Evolutionary conservation across 2,329 filamentous ascomycete genomes (phyloP).

Genomic region (Colletotrichum tofieldiae): DNA sequence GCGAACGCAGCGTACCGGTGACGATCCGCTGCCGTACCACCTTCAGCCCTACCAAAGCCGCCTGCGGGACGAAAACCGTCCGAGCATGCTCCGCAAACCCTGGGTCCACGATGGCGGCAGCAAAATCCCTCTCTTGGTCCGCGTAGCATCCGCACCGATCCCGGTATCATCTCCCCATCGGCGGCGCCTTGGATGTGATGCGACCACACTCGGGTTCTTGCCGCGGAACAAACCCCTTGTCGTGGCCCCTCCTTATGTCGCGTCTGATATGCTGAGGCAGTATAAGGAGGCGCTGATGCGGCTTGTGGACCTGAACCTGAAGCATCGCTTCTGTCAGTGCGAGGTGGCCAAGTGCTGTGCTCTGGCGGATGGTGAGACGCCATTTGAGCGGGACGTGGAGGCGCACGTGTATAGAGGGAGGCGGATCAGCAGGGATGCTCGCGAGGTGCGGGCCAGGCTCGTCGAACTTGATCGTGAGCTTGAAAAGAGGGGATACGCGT

Average conservation of each 20-base stretch:
- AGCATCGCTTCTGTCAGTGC: background rate
- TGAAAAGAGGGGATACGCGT: background rate
- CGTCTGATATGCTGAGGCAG: background rate
- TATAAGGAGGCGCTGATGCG: background rate
- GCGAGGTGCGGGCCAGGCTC: background rate
- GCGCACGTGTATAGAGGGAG: background rate
- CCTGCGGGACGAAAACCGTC: too few relatives aligned
- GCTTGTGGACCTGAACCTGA: background rate
- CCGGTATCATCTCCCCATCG: background rate
- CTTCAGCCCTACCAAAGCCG: too few relatives aligned
- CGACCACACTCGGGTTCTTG: background rate
- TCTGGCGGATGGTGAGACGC: background rate
- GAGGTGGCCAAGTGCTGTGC: background rate
- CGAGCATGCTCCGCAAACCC: background rate
- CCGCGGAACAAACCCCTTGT: background rate
- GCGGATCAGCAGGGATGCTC: background rate
- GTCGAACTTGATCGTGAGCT: background rate
- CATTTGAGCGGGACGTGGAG: background rate
- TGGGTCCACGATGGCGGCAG: background rate
- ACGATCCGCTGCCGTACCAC: too few relatives aligned
- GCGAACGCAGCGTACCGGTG: too few relatives aligned
- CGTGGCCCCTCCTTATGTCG: background rate
- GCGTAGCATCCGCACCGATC: background rate
- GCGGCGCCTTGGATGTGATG: background rate
- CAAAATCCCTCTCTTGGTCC: background rate